Conservation (phyloP, 768 basidiomycete species). For the Amanita pallidorosea region DNA sequence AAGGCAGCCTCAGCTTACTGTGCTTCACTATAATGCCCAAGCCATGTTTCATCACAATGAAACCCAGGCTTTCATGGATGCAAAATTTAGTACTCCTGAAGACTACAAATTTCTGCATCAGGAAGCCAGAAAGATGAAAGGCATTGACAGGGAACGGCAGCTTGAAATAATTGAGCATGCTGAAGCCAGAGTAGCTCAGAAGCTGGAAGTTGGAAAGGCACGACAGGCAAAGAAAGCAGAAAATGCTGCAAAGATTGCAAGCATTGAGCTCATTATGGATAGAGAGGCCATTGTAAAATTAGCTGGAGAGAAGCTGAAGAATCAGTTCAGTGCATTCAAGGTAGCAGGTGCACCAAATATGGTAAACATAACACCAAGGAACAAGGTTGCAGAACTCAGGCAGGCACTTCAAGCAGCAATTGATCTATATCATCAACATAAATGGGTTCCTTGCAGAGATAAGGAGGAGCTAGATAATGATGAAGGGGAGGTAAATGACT, state of each 20-base stretch:
- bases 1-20: too few species aligned
- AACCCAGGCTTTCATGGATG: too few species aligned
- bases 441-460: neutral
- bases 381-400: neutral
- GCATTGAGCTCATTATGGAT: conserved; percentile 4
- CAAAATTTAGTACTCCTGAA: too few species aligned
- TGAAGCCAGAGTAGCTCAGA: neutral
- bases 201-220: neutral
- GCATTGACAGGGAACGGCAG: too few species aligned
- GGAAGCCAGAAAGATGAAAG: too few species aligned
- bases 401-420: conserved; percentile 5
- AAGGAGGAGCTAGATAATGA: neutral
- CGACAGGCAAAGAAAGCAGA: neutral
- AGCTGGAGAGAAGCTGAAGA: conserved; percentile 3
- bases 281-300: neutral
- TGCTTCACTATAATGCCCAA: too few species aligned
- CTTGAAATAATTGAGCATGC: neutral
- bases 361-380: neutral
- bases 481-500: neutral
- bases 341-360: conserved; percentile 8
- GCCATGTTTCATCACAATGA: too few species aligned
- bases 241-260: conserved; percentile 1
- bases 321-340: conserved; percentile 8
- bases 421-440: neutral
- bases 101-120: too few species aligned